phyloP scores from a whole-genome alignment of 140 eudicot genomes.

The Anethum foeniculum region DNA sequence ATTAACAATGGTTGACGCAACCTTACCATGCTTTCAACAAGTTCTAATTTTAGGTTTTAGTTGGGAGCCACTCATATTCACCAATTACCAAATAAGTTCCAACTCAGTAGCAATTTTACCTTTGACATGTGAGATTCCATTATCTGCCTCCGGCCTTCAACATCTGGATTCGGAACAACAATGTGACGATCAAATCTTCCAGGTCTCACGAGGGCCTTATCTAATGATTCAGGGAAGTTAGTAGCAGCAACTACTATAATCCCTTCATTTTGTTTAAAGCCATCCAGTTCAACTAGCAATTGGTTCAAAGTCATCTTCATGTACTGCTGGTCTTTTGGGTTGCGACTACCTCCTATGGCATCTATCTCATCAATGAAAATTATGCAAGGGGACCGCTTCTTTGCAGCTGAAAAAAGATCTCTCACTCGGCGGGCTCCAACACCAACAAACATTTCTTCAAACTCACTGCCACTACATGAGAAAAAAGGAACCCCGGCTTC shows the following conservation, averaged over 20 bases:
- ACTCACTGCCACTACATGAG: conserved; percentile 96
- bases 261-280: conserved; percentile 95
- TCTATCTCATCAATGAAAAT: conserved; percentile 92
- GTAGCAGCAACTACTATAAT: conserved; percentile 92
- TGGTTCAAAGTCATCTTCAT: conserved; percentile 85
- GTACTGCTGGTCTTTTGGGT: conserved; percentile 83
- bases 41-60: neutral
- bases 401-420: conserved; percentile 88
- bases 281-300: conserved; percentile 94
- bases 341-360: conserved; percentile 89
- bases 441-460: conserved; percentile 98
- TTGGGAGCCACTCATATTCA: neutral
- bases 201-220: conserved; percentile 87
- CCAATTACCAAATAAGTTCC: neutral
- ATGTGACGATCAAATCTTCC: conserved; percentile 89
- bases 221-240: conserved; percentile 79
- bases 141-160: conserved; percentile 90
- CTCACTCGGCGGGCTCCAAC: conserved; percentile 96
- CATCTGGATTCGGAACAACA: conserved; percentile 96
- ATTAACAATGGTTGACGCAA: neutral
- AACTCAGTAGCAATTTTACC: conserved; percentile 23
- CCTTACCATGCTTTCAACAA: neutral
- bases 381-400: conserved; percentile 91
- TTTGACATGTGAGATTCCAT: conserved; percentile 86
- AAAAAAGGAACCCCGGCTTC: conserved; percentile 96